These are phyloP conservation scores for Phytophthora brassicae DNA, from an alignment of 352 stramenopile species.

Conservation along the genomic window DNA sequence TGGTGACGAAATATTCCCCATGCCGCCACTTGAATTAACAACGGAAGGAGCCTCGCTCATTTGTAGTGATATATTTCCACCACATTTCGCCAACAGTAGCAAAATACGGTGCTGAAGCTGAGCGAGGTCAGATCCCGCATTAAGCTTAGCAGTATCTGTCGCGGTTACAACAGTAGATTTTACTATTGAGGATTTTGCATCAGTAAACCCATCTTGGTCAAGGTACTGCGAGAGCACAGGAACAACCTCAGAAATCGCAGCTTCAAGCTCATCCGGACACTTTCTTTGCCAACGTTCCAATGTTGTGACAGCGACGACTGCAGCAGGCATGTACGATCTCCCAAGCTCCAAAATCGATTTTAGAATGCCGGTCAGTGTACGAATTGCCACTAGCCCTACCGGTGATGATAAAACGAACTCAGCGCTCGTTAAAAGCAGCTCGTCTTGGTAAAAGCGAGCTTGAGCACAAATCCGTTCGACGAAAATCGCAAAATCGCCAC, in stretches of 20 bases:
- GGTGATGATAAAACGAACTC: slow-evolving; percentile 66
- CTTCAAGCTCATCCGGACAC: slow-evolving; percentile 30
- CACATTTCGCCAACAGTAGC: slow-evolving; percentile 53
- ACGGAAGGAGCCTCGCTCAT: slow-evolving; percentile 40
- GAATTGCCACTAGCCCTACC: slow-evolving; percentile 33
- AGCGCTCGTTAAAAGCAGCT: slow-evolving; percentile 62
- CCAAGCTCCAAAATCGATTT: slow-evolving; percentile 61
- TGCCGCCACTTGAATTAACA: slow-evolving; percentile 9
- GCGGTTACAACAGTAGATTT: slow-evolving; percentile 8
- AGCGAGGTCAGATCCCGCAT: slow-evolving; percentile 30
- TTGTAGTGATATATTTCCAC: slow-evolving; percentile 46
- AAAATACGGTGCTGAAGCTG: slow-evolving; percentile 69
- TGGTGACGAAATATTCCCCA: slow-evolving; percentile 25
- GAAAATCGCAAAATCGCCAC: slow-evolving; percentile 46
- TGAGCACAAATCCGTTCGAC: slow-evolving; percentile 44
- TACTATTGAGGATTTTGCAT: slow-evolving; percentile 4
- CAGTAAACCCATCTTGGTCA: slow-evolving; percentile 35
- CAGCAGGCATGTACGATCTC: slow-evolving; percentile 60
- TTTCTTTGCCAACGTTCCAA: slow-evolving; percentile 61
- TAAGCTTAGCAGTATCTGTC: slow-evolving; percentile 8
- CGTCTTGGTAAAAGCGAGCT: slow-evolving; percentile 75
- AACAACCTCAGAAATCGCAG: slow-evolving; percentile 40
- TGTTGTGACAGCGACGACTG: slow-evolving; percentile 50
- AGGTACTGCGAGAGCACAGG: slow-evolving; percentile 59
- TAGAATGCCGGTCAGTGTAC: slow-evolving; percentile 38